Evolutionary conservation across 768 basidiomycete genomes (phyloP).

Genomic region (Boletus coccyginus): DNA sequence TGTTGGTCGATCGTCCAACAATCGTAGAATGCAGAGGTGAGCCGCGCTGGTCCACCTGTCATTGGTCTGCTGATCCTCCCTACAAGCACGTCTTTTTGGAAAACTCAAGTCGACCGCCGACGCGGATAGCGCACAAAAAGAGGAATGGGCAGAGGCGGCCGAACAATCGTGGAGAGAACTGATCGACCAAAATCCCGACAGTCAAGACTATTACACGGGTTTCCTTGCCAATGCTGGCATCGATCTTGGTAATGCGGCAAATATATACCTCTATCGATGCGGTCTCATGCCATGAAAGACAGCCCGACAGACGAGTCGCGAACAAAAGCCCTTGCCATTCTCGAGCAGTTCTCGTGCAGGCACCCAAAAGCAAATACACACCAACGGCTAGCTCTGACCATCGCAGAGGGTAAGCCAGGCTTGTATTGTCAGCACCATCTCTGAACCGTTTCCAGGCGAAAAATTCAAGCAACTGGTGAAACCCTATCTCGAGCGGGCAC

Average conservation of each 20-base stretch:
- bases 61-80: constrained; percentile 2
- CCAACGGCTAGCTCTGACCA: constrained; percentile 65
- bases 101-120: constrained; percentile 38
- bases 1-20: constrained; percentile 68
- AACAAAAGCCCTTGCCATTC: constrained; percentile 49
- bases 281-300: constrained; percentile 30
- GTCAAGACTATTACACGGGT: constrained; percentile 73
- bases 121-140: constrained; percentile 7
- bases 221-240: constrained; percentile 67
- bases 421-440: neutral
- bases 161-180: constrained; percentile 78
- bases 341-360: constrained; percentile 59
- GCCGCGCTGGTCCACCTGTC: neutral
- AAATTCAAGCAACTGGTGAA: constrained; percentile 63
- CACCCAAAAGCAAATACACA: constrained; percentile 72
- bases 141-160: constrained; percentile 59
- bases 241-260: constrained; percentile 51
- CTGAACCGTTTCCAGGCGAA: constrained; percentile 42
- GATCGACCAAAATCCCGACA: constrained; percentile 84
- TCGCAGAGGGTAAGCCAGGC: constrained; percentile 49
- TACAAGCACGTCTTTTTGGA: constrained; percentile 72
- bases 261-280: neutral
- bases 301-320: constrained; percentile 48
- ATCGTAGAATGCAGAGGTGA: constrained; percentile 69
- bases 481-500: constrained; percentile 64